Base-by-base conservation (phyloP, 768 basidiomycete species). In the Leccinum arenicola region DNA sequence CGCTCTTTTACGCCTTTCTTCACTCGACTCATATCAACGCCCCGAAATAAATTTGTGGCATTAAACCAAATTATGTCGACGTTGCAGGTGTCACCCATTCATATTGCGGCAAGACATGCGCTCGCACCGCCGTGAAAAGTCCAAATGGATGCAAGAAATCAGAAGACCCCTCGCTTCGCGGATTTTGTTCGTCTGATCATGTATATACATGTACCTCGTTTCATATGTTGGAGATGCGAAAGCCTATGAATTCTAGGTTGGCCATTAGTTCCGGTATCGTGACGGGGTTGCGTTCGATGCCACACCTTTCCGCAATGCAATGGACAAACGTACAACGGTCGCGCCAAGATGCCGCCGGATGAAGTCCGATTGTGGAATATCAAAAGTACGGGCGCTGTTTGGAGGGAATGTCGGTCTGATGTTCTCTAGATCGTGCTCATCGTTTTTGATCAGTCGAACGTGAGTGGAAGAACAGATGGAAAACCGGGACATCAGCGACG, bases 101-200 rank as follows among this genome's bases (percentile, higher is more conserved):
- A 29, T 87, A 82, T 67, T 87, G 85, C 65, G 78, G 86, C 64
- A 82, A 78, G 63, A 84, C 80, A 52, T 87, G 85, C 66, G 85
- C 85, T 55, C 76, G 82, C 50, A 78, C 23, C 45, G 57, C 65
- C 35, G 55, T 72, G 36, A 66, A 65, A 60, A 78, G 67, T 4
- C 40, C 75, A 59, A 78, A 71, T 58, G 80, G 79, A 35, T 87
- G 85, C 64, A 80, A 76, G 62, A 76, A 78, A 40, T 75, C 80
- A 36, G 80, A 81, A 31, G 81, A 80, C 68, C 73, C 80, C 23
- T 74, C 75, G 27, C 80, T 82, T 65, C 76, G 73, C 29, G 77
- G 78, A 57, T 87, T 84, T 68, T 87, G 86, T 67, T 84, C 82
- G 6, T 82, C 83, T 56, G 77, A 72, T 29, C 86, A 87, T 65